Percentiles rank a stretch among this genome's conserved stretches.
These are phyloP conservation scores for Daldinia vernicosa DNA, from an alignment of 495 filamentous ascomycete species.

Conservation along the genomic window DNA sequence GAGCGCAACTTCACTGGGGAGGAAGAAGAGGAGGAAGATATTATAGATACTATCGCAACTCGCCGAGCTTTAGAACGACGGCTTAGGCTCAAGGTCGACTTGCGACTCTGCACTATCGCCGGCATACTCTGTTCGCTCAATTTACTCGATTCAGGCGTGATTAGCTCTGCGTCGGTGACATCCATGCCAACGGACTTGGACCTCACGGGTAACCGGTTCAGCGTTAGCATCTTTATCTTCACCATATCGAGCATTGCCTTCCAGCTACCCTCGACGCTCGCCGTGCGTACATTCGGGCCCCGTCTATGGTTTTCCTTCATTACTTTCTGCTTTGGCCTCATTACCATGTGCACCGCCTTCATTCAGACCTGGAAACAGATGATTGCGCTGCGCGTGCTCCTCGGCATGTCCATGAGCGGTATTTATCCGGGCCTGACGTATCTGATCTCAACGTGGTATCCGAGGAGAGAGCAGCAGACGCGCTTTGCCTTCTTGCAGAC, in stretches of 20 bases:
- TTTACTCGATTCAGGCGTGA: conserved; percentile 77
- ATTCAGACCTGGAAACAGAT: conserved; percentile 75
- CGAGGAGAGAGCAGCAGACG: conserved; percentile 74
- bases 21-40: conserved; percentile 21
- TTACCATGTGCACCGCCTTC: conserved; percentile 78
- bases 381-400: conserved; percentile 74
- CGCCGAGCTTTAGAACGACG: conserved; percentile 38
- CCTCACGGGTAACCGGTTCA: conserved; percentile 71
- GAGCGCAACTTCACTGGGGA: conserved; percentile 28
- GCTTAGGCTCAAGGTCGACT: conserved; percentile 72
- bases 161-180: conserved; percentile 79
- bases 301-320: conserved; percentile 73
- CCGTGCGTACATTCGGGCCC: conserved; percentile 73
- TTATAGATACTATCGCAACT: conserved; percentile 3
- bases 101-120: conserved; percentile 79
- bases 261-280: conserved; percentile 77
- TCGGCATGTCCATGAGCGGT: conserved; percentile 74
- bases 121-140: conserved; percentile 77
- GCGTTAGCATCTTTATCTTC: conserved; percentile 81
- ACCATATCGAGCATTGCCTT: conserved; percentile 78
- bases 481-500: conserved; percentile 78
- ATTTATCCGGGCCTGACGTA: conserved; percentile 78
- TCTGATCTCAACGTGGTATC: conserved; percentile 79
- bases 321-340: conserved; percentile 73
- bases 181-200: conserved; percentile 74